Evolutionary conservation across 164 flowering plant species (phyloP), one percentile per base, ranked within the genome.

Genomic region (Macadamia tetraphylla): DNA sequence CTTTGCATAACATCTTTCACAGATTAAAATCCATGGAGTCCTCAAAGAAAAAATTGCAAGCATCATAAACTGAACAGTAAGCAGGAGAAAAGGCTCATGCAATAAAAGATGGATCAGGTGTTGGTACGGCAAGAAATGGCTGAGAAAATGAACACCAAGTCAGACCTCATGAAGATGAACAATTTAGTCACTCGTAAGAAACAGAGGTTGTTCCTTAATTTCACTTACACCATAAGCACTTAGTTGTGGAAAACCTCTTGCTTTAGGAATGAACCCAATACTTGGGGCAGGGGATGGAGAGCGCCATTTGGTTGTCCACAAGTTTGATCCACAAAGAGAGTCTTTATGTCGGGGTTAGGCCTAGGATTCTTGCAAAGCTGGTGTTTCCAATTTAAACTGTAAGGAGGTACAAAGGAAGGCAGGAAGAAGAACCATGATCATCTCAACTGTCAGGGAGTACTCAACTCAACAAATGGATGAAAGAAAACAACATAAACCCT

Each of bases 1-100:
- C 90, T 90, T 73, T 92, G 99, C 68, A 92, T 71, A 67, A 94
- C 99, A 86, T 94, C 99, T 78, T 94, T 94, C 69, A 94, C 98
- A 66, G 99, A 90, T 23, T 23, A 23, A 23, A 23, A 23, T 23
- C 23, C 23, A 23, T 23, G 23, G 23, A 23, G 23, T 23, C 23
- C 23, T 23, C 23, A 23, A 23, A 23, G 23, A 23, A 23, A 23
- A 23, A 23, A 23, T 23, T 23, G 23, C 23, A 23, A 23, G 23
- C 23, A 23, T 23, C 23, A 23, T 23, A 23, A 23, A 23, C 23
- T 23, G 23, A 23, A 23, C 23, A 23, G 23, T 23, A 23, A 23
- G 23, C 23, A 23, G 23, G 23, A 23, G 23, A 23, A 23, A 23
- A 23, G 23, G 23, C 23, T 23, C 97, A 89, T 69, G 94, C 86